Conservation (phyloP, 495 filamentous ascomycete species). For the Pyrenopolyporus hunteri region DNA sequence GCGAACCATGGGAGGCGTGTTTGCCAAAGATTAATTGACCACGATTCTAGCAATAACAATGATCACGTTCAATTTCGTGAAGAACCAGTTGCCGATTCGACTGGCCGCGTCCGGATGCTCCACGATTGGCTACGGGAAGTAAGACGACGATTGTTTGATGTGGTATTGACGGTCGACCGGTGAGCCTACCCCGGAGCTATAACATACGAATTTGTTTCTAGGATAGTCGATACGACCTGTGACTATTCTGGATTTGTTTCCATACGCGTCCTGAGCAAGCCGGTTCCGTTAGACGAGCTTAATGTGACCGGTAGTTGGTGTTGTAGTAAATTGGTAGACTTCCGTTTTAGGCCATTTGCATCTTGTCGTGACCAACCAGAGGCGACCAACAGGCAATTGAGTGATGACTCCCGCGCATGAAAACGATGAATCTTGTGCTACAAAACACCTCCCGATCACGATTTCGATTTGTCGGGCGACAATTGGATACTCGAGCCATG, state of each 20-base stretch:
- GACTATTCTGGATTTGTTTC: constrained; percentile 26
- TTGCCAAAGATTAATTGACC: constrained; percentile 15
- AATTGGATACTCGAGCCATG: constrained; percentile 6
- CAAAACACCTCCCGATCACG: constrained; percentile 26
- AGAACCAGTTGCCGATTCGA: constrained; percentile 3
- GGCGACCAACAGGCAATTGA: constrained; percentile 30
- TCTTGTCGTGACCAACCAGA: constrained; percentile 40
- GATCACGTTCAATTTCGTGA: constrained; percentile 20
- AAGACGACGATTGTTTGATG: constrained; percentile 21
- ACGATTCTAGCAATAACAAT: constrained; percentile 13
- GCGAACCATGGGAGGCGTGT: constrained; percentile 14
- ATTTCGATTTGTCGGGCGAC: constrained; percentile 18
- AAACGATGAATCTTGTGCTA: constrained; percentile 30
- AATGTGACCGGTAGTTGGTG: constrained; percentile 34
- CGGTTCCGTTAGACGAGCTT: constrained; percentile 15
- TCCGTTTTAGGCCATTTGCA: constrained; percentile 44
- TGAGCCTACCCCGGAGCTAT: constrained; percentile 26
- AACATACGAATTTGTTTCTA: constrained; percentile 27
- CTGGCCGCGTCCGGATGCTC: constrained; percentile 12
- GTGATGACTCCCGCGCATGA: constrained; percentile 29
- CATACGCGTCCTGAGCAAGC: constrained; percentile 12
- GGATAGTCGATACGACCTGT: constrained; percentile 26
- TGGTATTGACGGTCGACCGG: constrained; percentile 33
- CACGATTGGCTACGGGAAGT: constrained; percentile 24
- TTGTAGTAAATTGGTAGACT: constrained; percentile 33